Evolutionary conservation across 805 yeast species (phyloP).

Genomic region (Teunomyces lycoperdinae): DNA sequence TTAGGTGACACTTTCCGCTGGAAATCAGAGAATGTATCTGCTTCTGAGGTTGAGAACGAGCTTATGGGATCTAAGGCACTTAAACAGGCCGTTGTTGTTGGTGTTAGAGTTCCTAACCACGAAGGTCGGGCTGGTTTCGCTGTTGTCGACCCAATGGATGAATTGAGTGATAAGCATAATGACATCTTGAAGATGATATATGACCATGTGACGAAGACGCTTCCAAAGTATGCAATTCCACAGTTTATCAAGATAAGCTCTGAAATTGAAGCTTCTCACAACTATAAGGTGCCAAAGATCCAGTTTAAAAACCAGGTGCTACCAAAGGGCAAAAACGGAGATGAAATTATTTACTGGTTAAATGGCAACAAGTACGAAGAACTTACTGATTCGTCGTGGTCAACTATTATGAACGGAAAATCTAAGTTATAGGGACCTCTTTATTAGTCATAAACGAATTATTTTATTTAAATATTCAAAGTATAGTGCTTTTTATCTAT

Average conservation of each 20-base stretch:
- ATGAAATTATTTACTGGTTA: slow-evolving; percentile 71
- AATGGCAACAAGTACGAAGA: slow-evolving; percentile 53
- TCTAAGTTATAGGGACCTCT: slow-evolving; percentile 29
- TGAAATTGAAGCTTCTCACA: slow-evolving; percentile 64
- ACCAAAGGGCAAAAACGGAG: slow-evolving; percentile 62
- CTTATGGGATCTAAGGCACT: slow-evolving; percentile 48
- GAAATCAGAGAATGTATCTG: slow-evolving; percentile 94
- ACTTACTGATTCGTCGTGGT: slow-evolving; percentile 60
- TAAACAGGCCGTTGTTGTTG: slow-evolving; percentile 80
- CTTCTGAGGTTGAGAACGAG: slow-evolving; percentile 88
- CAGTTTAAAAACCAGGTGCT: slow-evolving; percentile 62
- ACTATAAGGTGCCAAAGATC: slow-evolving; percentile 77
- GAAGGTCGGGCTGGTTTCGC: slow-evolving; percentile 97
- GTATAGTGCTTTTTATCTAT: slow-evolving; percentile 5
- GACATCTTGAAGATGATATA: slow-evolving; percentile 29
- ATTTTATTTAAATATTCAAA: neutral
- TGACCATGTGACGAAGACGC: slow-evolving; percentile 30
- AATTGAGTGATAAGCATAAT: slow-evolving; percentile 32
- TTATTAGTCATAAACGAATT: neutral
- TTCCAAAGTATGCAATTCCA: slow-evolving; percentile 88
- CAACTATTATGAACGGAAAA: slow-evolving; percentile 31
- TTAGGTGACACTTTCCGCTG: slow-evolving; percentile 95
- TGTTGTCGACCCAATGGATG: slow-evolving; percentile 55
- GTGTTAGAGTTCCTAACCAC: slow-evolving; percentile 77
- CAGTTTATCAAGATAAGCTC: slow-evolving; percentile 69